A percentile compares a stretch with the other conserved stretches of the same genome.
Conservation (phyloP, 2,329 filamentous ascomycete species). For the Penicillium nordicum region DNA sequence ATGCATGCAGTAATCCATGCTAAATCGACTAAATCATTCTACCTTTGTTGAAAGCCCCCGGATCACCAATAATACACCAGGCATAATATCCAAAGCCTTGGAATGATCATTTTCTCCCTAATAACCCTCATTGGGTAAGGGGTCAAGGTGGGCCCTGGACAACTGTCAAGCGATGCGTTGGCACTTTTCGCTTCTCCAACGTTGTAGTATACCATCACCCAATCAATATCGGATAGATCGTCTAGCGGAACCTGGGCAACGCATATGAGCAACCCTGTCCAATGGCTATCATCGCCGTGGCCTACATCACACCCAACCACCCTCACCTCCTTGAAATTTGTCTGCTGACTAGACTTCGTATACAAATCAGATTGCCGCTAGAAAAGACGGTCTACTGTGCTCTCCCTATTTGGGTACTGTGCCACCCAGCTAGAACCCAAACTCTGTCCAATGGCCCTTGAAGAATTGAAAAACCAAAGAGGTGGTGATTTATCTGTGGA, state of each 20-base stretch:
- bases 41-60: background rate
- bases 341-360: background rate
- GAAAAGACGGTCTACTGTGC: slow-evolving; percentile 2
- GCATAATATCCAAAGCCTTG: background rate
- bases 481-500: background rate
- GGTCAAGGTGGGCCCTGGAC: background rate
- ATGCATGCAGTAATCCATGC: background rate
- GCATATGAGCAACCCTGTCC: background rate
- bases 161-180: slow-evolving; percentile 11
- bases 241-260: background rate
- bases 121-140: slow-evolving; percentile 1
- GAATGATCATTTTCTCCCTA: background rate
- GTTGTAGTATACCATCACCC: background rate
- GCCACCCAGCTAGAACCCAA: background rate
- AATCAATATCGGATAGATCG: slow-evolving; percentile 8
- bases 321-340: background rate
- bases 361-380: background rate
- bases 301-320: background rate
- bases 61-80: background rate
- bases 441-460: background rate
- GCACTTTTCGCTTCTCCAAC: slow-evolving; percentile 3
- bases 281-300: background rate
- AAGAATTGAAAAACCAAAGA: background rate
- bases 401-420: background rate
- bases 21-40: background rate